Evolutionary conservation across 2,329 filamentous ascomycete species (phyloP).

Genomic region (Paraconiothyrium brasiliense): DNA sequence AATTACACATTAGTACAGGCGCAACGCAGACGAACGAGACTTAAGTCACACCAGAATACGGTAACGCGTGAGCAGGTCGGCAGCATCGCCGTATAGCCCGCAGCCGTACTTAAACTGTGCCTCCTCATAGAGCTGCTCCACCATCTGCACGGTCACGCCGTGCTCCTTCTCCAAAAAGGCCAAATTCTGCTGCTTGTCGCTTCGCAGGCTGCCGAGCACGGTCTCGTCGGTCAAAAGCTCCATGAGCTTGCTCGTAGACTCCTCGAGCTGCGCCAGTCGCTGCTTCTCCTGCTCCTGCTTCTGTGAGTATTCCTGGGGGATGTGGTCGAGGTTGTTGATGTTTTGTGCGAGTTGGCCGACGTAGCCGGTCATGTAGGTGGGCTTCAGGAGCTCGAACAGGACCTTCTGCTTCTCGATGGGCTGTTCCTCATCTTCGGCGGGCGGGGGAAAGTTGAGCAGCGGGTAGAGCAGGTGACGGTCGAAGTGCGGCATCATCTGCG

Average conservation of each 20-base stretch:
- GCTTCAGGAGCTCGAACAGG: conserved; percentile 93
- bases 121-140: conserved; percentile 93
- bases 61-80: conserved; percentile 96
- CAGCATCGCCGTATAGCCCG: conserved; percentile 88
- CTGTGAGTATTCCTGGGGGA: conserved; percentile 85
- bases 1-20: conserved; percentile 20
- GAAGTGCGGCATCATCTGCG: conserved; percentile 88
- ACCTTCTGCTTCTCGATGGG: conserved; percentile 78
- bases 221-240: conserved; percentile 87
- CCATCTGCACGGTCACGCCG: conserved; percentile 92
- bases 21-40: background rate
- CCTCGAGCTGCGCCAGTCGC: conserved; percentile 82
- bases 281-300: conserved; percentile 90
- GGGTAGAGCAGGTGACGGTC: conserved; percentile 97
- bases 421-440: conserved; percentile 80
- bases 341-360: conserved; percentile 91
- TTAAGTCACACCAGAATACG: conserved; percentile 72
- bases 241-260: conserved; percentile 88
- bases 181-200: conserved; percentile 98
- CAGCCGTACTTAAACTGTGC: conserved; percentile 98
- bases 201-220: conserved; percentile 88
- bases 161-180: conserved; percentile 97
- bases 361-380: conserved; percentile 99
- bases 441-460: conserved; percentile 88
- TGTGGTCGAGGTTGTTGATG: conserved; percentile 79